These are phyloP conservation scores for Nitzschia putrida DNA, from an alignment of 108 stramenopile genomes.

Conservation along the genomic window DNA sequence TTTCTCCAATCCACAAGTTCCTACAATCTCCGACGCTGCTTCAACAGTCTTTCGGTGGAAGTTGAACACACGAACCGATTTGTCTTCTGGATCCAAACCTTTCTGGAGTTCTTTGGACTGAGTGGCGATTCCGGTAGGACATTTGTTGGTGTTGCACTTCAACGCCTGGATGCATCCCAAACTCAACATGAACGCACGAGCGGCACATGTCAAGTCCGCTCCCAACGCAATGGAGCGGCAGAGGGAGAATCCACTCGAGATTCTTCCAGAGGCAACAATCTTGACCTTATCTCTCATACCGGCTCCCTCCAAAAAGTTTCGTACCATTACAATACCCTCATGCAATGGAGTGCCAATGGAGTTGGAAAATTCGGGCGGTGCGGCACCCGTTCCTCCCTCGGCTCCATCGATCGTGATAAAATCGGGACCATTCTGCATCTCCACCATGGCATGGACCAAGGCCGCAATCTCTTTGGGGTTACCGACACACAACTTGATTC, in stretches of 20 bases:
- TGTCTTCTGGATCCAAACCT: conserved; percentile 60
- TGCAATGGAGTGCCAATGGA: conserved; percentile 73
- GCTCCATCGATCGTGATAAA: conserved; percentile 83
- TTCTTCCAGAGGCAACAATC: conserved; percentile 79
- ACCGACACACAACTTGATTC: conserved; percentile 87
- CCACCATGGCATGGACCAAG: conserved; percentile 60
- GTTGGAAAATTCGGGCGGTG: conserved; percentile 87
- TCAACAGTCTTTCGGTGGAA: conserved; percentile 76
- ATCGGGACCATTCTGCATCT: conserved; percentile 63
- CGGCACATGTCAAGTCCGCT: conserved; percentile 81
- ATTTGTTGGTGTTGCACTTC: conserved; percentile 88
- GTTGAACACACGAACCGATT: conserved; percentile 65
- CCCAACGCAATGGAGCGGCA: conserved; percentile 72
- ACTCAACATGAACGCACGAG: conserved; percentile 77
- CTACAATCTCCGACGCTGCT: conserved; percentile 70
- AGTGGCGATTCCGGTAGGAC: conserved; percentile 89
- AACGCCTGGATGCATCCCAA: conserved; percentile 90
- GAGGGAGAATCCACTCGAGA: conserved; percentile 74
- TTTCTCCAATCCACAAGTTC: conserved; percentile 60
- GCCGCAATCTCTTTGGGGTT: conserved; percentile 61
- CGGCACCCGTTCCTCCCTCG: conserved; percentile 92
- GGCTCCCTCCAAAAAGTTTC: conserved; percentile 69
- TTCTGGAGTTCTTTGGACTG: conserved; percentile 60
- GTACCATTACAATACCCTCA: conserved; percentile 78
- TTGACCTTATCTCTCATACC: conserved; percentile 63